Evolutionary conservation across 2,329 filamentous ascomycete genomes (phyloP).

Genomic region (Colletotrichum sp.): DNA sequence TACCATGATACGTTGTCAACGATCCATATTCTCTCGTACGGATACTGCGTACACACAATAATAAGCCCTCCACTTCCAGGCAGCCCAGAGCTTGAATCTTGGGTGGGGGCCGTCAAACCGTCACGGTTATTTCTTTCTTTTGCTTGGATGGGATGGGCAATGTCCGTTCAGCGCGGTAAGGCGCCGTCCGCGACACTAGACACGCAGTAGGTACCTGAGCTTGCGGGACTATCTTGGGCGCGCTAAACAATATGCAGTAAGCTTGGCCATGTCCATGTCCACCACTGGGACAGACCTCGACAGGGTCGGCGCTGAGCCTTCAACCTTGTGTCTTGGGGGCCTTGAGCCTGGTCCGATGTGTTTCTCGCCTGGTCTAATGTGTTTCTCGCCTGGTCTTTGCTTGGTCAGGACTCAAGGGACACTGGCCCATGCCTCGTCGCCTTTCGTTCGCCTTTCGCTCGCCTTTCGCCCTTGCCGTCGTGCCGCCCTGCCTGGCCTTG

Average conservation of each 20-base stretch:
- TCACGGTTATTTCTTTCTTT: neutral
- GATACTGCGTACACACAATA: neutral
- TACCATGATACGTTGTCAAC: neutral
- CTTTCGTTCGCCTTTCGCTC: neutral
- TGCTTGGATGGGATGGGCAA: neutral
- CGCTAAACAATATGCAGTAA: conserved; percentile 4
- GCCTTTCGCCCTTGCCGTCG: neutral
- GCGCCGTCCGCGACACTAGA: neutral
- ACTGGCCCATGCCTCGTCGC: neutral
- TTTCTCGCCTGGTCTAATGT: conserved; percentile 1
- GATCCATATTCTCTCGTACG: neutral
- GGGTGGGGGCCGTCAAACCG: neutral
- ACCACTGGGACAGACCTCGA: neutral
- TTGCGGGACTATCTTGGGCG: neutral
- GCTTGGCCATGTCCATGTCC: neutral
- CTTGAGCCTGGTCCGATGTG: neutral
- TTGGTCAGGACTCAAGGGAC: neutral
- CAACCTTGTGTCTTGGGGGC: neutral
- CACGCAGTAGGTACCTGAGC: neutral
- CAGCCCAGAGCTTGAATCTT: neutral
- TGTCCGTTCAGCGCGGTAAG: neutral
- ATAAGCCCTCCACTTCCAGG: neutral
- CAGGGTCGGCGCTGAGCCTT: neutral
- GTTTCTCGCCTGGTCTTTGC: conserved; percentile 5
- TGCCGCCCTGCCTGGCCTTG: neutral